Evolutionary conservation across 208 protist species (phyloP).

Genomic region (Crithidia sp.): DNA sequence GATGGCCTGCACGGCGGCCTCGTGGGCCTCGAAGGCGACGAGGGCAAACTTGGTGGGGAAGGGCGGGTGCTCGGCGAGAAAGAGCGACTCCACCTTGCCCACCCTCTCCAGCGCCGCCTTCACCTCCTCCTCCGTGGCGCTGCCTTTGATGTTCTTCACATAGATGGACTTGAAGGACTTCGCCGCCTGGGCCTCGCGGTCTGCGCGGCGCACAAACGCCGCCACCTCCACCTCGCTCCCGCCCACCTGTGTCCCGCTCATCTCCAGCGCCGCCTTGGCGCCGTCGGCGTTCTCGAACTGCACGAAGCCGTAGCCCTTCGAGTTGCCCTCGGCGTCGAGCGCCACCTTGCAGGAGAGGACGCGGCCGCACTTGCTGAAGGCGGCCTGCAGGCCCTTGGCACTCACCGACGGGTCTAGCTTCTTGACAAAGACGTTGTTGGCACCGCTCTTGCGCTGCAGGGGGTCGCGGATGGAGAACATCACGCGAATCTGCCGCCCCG

Average conservation of each 20-base stretch:
- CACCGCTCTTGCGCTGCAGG: conserved; percentile 87
- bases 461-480: conserved; percentile 98
- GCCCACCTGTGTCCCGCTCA: conserved; percentile 93
- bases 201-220: conserved; percentile 81
- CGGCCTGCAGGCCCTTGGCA: conserved; percentile 92
- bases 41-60: conserved; percentile 91
- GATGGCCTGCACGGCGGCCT: conserved; percentile 85
- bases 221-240: conserved; percentile 79
- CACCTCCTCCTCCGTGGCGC: conserved; percentile 73
- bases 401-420: conserved; percentile 92
- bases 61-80: conserved; percentile 40
- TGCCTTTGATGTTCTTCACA: conserved; percentile 91
- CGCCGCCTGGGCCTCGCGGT: conserved; percentile 67
- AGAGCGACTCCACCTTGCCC: conserved; percentile 79
- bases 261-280: conserved; percentile 88
- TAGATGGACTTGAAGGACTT: conserved; percentile 96
- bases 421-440: conserved; percentile 97
- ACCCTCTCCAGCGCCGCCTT: conserved; percentile 64
- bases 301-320: conserved; percentile 96
- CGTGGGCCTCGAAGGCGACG: conserved; percentile 88
- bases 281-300: conserved; percentile 95
- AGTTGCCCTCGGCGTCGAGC: conserved; percentile 59
- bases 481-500: conserved; percentile 90
- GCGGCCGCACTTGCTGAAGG: conserved; percentile 95
- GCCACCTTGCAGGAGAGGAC: conserved; percentile 96